Base-by-base conservation (phyloP, 176 grass and related monocot genomes). In the Eleusine indica region DNA sequence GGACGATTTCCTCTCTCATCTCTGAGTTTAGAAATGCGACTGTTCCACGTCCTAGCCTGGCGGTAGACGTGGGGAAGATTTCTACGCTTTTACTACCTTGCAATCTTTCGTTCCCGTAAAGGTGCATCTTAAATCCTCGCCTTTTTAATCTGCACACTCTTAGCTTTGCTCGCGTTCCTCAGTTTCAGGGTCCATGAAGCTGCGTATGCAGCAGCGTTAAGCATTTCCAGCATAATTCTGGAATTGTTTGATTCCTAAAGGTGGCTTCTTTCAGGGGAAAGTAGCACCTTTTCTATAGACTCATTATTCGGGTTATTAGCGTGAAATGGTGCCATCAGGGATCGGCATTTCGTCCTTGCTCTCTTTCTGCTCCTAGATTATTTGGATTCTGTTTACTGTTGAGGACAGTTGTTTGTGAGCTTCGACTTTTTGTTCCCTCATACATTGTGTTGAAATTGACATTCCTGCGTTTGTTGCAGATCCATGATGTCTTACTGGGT, bases 31-130 rank as follows among this genome's bases (percentile, higher is more conserved):
- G 22, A 75, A 89, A 80, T 85, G 51, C 18, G 22, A n/a, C 48
- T 5, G 63, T 66, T 46, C 9, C 63, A 82, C 48, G 72, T 44
- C 79, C 6, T 35, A 52, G 21, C 70, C 77, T 74, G 29, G 29
- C 22, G 46, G 49, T 60, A 25, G 66, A 56, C 18, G 60, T 0
- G 7, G 7, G 4, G 52, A 56, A 4, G 67, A 87, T 87, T 80
- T 80, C 6, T 25, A 10, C 25, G 9, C 47, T 70, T 70, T 42
- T 51, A 11, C 4, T 60, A 60, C 15, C 37, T 47, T 42, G 22
- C 87, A 68, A 25, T 49, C 58, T 72, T 67, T 73, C 57, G 67
- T 71, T n/a, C 21, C 51, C 42, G 62, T 80, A 90, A 90, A 87
- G 75, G 40, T 58, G 37, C 6, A 35, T 77, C 19, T 40, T 67